Evolutionary conservation across 805 yeast genomes (phyloP).

Genomic region (Candida koratica): DNA sequence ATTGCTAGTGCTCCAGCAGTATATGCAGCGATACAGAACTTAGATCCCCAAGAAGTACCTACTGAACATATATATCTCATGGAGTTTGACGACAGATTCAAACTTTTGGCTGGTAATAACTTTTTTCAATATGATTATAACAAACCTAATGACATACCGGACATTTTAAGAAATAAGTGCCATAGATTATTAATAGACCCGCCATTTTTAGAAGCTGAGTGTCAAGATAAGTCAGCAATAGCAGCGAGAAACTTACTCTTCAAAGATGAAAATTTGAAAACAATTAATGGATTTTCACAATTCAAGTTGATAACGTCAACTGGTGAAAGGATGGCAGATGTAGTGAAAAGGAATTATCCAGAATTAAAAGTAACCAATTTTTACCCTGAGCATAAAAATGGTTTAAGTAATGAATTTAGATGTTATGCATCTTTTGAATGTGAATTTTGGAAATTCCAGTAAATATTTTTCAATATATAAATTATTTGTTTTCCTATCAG

Average conservation of each 20-base stretch:
- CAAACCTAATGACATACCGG: constrained; percentile 59
- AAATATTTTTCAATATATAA: neutral
- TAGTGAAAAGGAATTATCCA: constrained; percentile 62
- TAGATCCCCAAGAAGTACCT: constrained; percentile 50
- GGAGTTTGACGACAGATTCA: constrained; percentile 78
- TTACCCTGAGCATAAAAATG: constrained; percentile 77
- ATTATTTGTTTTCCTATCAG: no score
- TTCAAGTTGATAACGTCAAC: constrained; percentile 71
- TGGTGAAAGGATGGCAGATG: constrained; percentile 78
- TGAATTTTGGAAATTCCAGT: constrained; percentile 53
- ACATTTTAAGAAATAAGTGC: constrained; percentile 53
- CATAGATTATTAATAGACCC: constrained; percentile 81
- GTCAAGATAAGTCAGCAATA: constrained; percentile 61
- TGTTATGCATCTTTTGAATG: constrained; percentile 82
- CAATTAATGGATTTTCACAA: constrained; percentile 37
- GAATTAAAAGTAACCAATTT: constrained; percentile 62
- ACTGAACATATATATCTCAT: constrained; percentile 68
- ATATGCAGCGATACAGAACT: constrained; percentile 66
- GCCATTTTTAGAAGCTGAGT: constrained; percentile 77
- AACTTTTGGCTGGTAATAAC: constrained; percentile 64
- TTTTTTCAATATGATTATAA: constrained; percentile 76
- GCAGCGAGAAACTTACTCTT: constrained; percentile 57
- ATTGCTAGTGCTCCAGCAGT: constrained; percentile 90
- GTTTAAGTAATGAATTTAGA: constrained; percentile 81
- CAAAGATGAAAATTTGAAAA: constrained; percentile 33